Percentiles rank a stretch among this genome's conserved stretches.
Evolutionary conservation across 1,139 yeast species (phyloP).

Genomic region (Pichia sp.): DNA sequence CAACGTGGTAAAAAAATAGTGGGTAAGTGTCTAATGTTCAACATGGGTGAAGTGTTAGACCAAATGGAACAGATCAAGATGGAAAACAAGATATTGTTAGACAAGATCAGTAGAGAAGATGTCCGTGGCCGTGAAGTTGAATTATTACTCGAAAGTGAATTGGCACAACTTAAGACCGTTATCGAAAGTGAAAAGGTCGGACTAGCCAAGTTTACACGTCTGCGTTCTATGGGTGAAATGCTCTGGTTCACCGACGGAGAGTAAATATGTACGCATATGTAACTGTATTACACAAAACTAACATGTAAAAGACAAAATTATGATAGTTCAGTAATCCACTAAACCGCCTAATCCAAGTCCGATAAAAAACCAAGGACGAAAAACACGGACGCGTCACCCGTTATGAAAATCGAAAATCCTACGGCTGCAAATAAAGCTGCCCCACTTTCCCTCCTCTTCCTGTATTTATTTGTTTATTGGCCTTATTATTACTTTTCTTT

Average conservation of each 20-base stretch:
- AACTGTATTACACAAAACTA: not conserved
- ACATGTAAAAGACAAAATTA: too few relatives aligned
- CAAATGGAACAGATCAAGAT: slow-evolving; percentile 56
- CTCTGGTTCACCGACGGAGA: slow-evolving; percentile 37
- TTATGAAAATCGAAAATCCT: too few relatives aligned
- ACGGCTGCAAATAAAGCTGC: too few relatives aligned
- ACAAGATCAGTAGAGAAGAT: slow-evolving; percentile 85
- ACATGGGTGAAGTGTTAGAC: slow-evolving; percentile 63
- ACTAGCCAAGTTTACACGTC: slow-evolving; percentile 53
- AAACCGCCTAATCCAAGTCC: too few relatives aligned
- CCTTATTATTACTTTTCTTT: too few relatives aligned
- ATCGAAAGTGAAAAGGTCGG: slow-evolving; percentile 55
- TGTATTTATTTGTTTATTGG: too few relatives aligned
- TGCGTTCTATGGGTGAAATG: slow-evolving; percentile 52
- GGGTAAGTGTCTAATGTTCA: slow-evolving; percentile 57
- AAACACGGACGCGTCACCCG: too few relatives aligned
- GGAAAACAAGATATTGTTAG: slow-evolving; percentile 65
- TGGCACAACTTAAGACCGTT: slow-evolving; percentile 63
- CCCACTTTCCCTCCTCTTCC: too few relatives aligned
- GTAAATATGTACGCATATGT: slow-evolving; percentile 8
- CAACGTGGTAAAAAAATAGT: slow-evolving; percentile 35
- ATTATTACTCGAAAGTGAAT: slow-evolving; percentile 70
- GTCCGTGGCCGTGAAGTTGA: slow-evolving; percentile 82
- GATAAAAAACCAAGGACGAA: too few relatives aligned
- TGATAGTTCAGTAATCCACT: too few relatives aligned